Evolutionary conservation across 2,329 filamentous ascomycete genomes (phyloP).

Genomic region (Plectosphaerella sp.): DNA sequence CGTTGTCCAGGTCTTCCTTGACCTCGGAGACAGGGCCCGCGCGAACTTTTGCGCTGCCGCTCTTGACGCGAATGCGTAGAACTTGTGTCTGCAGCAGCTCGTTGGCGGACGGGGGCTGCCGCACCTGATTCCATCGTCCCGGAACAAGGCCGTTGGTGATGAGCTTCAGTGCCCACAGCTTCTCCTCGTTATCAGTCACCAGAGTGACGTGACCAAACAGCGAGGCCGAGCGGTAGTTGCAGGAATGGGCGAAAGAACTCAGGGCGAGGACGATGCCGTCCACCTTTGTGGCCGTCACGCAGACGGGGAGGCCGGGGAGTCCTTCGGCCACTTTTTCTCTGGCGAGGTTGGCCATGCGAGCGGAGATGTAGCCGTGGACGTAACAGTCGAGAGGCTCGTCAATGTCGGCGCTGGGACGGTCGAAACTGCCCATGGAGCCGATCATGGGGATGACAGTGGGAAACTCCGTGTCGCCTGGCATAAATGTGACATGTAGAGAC

Average conservation of each 20-base stretch:
- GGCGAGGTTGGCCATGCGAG: conserved; percentile 2
- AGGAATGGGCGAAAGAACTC: not conserved
- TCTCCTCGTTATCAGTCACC: not conserved
- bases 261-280: not conserved
- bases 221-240: not conserved
- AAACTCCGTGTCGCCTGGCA: not conserved
- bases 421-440: not conserved
- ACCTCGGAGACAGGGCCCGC: not conserved
- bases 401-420: conserved; percentile 2
- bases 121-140: not conserved
- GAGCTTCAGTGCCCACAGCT: not conserved
- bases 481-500: not conserved
- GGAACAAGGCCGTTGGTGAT: not conserved
- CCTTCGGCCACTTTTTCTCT: conserved; percentile 9
- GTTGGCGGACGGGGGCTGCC: not conserved
- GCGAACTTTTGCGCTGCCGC: not conserved
- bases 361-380: conserved; percentile 3
- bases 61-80: not conserved
- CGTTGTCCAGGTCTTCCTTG: not conserved
- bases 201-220: not conserved
- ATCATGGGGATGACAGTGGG: conserved; percentile 1
- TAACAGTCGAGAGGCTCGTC: conserved; percentile 2
- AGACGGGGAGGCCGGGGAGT: not conserved
- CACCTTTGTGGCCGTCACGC: not conserved
- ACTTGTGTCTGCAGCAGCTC: not conserved